Evolutionary conservation across 805 yeast species (phyloP), one percentile per base, ranked within the genome.

Genomic region (Starmera dryadoides): DNA sequence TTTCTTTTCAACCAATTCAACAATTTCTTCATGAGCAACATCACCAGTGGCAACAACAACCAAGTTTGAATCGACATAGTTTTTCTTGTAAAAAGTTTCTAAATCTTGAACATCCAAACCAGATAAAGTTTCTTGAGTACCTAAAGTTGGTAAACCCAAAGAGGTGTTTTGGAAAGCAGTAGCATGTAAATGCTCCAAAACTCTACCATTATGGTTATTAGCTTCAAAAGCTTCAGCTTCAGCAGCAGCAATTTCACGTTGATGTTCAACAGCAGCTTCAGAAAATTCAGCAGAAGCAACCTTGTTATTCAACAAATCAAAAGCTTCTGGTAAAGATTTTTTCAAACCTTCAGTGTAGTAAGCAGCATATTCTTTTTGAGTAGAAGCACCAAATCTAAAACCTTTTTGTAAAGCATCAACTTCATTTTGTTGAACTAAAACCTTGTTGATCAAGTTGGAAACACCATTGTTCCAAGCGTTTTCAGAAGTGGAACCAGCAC

Each of bases 141-240:
- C 95, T 55, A 73, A 69, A 32, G 75, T 70, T 62, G 95, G 93
- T 59, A 85, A 69, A 39, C 82, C 83, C 49, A 85, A 69, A 23
- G 93, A 79, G 55, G 86, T 79, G 56, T 87, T 86, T 68, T 85
- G 95, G 82, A 79, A 85, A 40, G 94, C 95, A 45, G 89, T 75
- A 44, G 89, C 76, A 57, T 79, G 77, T 69, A 85, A 73, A 65
- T 85, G 94, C 66, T 81, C 86, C 50, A 79, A 54, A 37, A 80
- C 83, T 46, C 64, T 62, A 64, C 69, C 73, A 40, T 70, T 59
- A 44, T 73, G 70, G 51, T 81, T 75, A 43, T 52, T 60, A 38
- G 65, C 58, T 68, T 85, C 94, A 44, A 81, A 69, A 28, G 62
- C 60, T 33, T 68, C 74, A 41, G 81, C 72, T 45, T 67, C 60